Evolutionary conservation across 331 rosid genomes (phyloP).

Genomic region (Malus hybrid): DNA sequence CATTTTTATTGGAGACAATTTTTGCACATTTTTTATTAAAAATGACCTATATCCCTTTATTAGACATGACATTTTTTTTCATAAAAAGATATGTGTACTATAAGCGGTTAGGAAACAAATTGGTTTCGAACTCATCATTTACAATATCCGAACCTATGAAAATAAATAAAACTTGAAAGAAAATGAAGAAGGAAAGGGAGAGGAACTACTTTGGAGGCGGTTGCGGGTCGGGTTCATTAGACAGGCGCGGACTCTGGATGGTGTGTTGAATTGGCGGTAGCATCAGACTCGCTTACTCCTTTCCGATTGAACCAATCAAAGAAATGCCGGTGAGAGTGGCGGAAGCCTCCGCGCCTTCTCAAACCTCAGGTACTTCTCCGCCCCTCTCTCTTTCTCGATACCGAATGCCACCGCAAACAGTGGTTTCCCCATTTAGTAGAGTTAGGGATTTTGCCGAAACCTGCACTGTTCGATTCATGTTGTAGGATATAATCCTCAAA

Average conservation of each 20-base stretch:
- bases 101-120: no score
- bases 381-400: not conserved
- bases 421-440: not conserved
- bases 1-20: fast-evolving
- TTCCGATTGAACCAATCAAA: not conserved
- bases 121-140: not conserved
- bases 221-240: not conserved
- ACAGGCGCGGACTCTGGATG: not conserved
- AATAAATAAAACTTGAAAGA: no score
- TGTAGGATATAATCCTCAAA: not conserved
- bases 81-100: no score
- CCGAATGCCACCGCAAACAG: not conserved
- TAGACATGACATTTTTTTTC: not conserved
- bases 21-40: no score
- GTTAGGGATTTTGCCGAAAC: slow-evolving; percentile 8
- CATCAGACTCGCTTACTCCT: not conserved
- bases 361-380: slow-evolving; percentile 27
- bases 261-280: not conserved
- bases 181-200: no score
- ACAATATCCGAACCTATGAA: not conserved
- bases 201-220: not conserved
- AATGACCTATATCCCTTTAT: no score
- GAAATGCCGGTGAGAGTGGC: slow-evolving; percentile 43
- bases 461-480: not conserved
- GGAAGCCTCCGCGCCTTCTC: slow-evolving; percentile 38